These are phyloP conservation scores for Dianthus caryophyllus DNA, from an alignment of 148 eudicot species.

Conservation along the genomic window DNA sequence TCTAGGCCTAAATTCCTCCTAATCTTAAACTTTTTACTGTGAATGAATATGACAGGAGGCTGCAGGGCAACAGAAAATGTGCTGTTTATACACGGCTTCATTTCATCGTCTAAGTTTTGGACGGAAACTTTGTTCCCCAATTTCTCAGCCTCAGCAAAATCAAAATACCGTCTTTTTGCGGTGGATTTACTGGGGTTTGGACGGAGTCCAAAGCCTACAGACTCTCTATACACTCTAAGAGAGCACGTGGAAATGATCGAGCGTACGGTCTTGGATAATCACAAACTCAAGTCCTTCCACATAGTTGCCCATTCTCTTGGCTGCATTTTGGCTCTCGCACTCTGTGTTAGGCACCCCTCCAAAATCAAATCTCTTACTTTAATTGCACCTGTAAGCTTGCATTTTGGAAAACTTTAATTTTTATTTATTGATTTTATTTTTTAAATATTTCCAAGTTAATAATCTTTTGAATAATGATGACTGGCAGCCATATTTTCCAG, in stretches of 20 bases:
- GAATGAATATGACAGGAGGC: constrained; percentile 32
- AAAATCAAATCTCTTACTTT: constrained; percentile 76
- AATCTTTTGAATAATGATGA: neutral
- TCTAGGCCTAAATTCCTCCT: neutral
- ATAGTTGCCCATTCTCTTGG: constrained; percentile 94
- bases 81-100: constrained; percentile 88
- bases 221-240: constrained; percentile 69
- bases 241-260: constrained; percentile 93
- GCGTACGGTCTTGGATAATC: constrained; percentile 49
- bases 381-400: constrained; percentile 77
- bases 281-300: constrained; percentile 72
- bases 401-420: no score
- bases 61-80: constrained; percentile 63
- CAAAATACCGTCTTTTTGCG: constrained; percentile 67
- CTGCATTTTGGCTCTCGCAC: constrained; percentile 84
- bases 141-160: constrained; percentile 52
- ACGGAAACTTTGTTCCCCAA: constrained; percentile 86
- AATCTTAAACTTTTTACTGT: neutral
- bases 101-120: constrained; percentile 90
- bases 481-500: constrained; percentile 80
- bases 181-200: constrained; percentile 89
- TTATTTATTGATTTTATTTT: no score
- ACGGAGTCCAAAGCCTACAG: constrained; percentile 82
- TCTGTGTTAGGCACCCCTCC: constrained; percentile 64
- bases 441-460: no score